Evolutionary conservation across 192 early-diverging fungal species (phyloP).

Genomic region (Podila epigama): DNA sequence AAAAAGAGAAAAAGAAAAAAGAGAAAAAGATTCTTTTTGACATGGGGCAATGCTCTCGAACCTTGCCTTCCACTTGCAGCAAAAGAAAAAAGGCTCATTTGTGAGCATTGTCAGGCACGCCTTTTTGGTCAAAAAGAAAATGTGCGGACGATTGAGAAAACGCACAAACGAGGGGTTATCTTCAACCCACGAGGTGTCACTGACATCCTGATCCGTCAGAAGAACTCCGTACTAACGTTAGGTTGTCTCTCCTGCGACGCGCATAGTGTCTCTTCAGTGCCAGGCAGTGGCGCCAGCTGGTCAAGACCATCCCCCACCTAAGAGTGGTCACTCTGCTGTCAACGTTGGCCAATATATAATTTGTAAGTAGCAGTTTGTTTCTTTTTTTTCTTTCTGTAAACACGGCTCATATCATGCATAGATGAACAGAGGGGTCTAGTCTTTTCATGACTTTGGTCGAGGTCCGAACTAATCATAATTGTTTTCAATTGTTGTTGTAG

Average conservation of each 20-base stretch:
- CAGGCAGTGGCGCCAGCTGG: slow-evolving; percentile 34
- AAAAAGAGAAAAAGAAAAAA: not conserved
- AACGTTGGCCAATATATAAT: slow-evolving; percentile 55
- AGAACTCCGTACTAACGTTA: too few species aligned
- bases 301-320: slow-evolving; percentile 52
- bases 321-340: slow-evolving; percentile 54
- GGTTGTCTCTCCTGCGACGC: not conserved
- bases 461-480: too few species aligned
- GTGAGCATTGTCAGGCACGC: too few species aligned
- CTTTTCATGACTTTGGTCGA: not conserved
- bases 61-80: not conserved
- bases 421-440: not conserved
- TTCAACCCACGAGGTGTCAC: too few species aligned
- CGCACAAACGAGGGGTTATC: not conserved
- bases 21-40: not conserved
- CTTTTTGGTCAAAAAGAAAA: too few species aligned
- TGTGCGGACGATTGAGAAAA: not conserved
- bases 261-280: slow-evolving; percentile 31
- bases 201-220: too few species aligned
- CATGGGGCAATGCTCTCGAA: not conserved
- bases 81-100: slow-evolving; percentile 1
- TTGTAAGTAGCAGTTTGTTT: too few species aligned
- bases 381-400: not conserved
- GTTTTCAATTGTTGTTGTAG: not conserved
- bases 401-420: not conserved